Evolutionary conservation across 331 rosid species (phyloP), one percentile per base, ranked within the genome.

Genomic region (Pyrus hybrid): DNA sequence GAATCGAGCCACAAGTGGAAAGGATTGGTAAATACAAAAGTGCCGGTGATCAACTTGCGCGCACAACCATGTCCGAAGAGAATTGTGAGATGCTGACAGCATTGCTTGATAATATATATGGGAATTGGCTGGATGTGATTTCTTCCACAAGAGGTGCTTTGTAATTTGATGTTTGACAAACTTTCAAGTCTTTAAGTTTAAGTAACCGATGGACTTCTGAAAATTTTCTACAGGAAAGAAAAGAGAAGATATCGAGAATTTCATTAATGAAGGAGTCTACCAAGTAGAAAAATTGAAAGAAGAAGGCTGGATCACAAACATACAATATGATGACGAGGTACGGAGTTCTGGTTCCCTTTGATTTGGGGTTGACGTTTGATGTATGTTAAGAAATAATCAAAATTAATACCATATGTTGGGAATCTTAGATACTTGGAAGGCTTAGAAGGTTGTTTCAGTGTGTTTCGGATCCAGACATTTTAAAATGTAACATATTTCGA

Each of bases 1-100:
- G 99, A 76, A 76, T 94, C 78, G 97, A 87, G 81, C 97, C 99
- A 75, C 97, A 92, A 79, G 96, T 94, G 70, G 93, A 90, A 78
- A 94, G 97, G 89, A 90, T 94, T 75, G 99, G 99, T 70, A 94
- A 92, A 76, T 94, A 94, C 83, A 92, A 94, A 87, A 94, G 97
- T 79, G 97, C 97, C 5, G 99, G 96, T 49, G 99, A 94, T 92
- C 97, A 92, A 76, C 93, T 94, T 74, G 85, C 86, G 9, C 88
- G 99, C 71, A 92, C 76, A 67, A 85, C 86, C 41, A 92, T 94
- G 74, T 86, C 99, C 53, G 86, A 90, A 73, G 97, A 87, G 89
- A 94, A 92, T 69, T 87, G 90, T 79, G 99, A 90, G 90, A 92
- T 94, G 99, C 80, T 94, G 86, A 92, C 96, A 22, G 86, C 93